Conservation (phyloP, 345 rosid genomes). For the Cardamine chenopodiifolia region DNA sequence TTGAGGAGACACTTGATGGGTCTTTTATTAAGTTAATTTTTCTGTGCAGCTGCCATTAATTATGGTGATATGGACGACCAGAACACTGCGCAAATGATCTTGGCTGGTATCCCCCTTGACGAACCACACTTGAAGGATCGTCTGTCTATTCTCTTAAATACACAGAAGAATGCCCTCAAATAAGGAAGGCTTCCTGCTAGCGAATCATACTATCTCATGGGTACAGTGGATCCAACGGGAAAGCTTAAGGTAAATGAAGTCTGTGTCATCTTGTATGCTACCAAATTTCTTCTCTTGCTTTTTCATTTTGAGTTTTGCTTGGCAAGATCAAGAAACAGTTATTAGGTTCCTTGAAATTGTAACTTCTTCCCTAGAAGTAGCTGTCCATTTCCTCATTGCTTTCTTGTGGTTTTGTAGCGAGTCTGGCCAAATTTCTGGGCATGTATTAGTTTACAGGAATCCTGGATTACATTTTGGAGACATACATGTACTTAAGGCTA, state of each 20-base stretch:
- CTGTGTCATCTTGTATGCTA: conserved; percentile 64
- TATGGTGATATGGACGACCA: conserved; percentile 56
- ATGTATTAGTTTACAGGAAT: conserved; percentile 73
- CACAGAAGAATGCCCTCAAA: conserved; percentile 50
- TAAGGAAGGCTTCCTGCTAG: conserved; percentile 57
- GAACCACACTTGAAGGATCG: conserved; percentile 55
- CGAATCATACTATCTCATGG: conserved; percentile 74
- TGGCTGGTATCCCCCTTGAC: conserved; percentile 62
- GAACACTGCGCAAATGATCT: conserved; percentile 50
- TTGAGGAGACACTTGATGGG: conserved; percentile 3
- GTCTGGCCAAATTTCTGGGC: conserved; percentile 70
- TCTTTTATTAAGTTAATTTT: conserved; percentile 10
- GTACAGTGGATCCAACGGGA: conserved; percentile 74
- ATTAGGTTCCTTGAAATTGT: conserved; percentile 3
- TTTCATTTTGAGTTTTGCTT: neutral
- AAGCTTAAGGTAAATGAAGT: conserved; percentile 59
- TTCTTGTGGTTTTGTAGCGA: conserved; percentile 45
- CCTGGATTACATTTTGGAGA: conserved; percentile 92
- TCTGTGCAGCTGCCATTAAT: conserved; percentile 50
- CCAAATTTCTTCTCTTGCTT: neutral
- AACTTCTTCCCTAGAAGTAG: neutral
- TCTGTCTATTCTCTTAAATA: conserved; percentile 42
- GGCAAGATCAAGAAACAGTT: neutral
- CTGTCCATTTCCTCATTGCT: conserved; percentile 5
- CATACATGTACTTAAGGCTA: conserved; percentile 68